These are phyloP conservation scores for Aspergillus pseudonomiae DNA, from an alignment of 2,329 filamentous ascomycete genomes.

Conservation along the genomic window DNA sequence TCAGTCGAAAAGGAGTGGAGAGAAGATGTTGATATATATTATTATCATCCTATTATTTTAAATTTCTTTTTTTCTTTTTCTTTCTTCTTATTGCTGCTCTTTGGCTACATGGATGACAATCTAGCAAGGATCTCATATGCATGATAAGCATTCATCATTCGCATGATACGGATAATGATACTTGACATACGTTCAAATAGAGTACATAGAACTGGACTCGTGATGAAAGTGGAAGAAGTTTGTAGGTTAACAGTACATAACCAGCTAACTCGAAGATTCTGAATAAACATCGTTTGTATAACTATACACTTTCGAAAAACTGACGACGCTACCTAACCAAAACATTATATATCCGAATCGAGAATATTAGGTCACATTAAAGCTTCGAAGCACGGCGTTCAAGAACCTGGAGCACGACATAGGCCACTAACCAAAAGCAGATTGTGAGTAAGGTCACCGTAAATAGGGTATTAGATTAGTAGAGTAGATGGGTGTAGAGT, in stretches of 20 bases:
- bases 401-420: conserved; percentile 35
- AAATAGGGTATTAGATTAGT: conserved; percentile 1
- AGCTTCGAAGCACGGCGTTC: conserved; percentile 39
- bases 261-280: not conserved
- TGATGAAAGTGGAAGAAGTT: not conserved
- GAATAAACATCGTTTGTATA: not conserved
- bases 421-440: conserved; percentile 31
- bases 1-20: conserved; percentile 60
- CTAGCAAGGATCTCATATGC: conserved; percentile 6
- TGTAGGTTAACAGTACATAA: not conserved
- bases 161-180: conserved; percentile 15
- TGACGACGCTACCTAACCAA: not conserved
- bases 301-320: not conserved
- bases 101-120: conserved; percentile 8
- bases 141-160: conserved; percentile 10
- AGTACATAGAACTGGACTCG: not conserved
- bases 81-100: not conserved
- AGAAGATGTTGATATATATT: conserved; percentile 29
- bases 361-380: conserved; percentile 17
- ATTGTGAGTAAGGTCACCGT: conserved; percentile 9
- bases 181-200: conserved; percentile 2
- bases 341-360: not conserved
- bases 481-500: too few species aligned
- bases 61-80: not conserved
- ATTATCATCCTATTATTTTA: not conserved